Evolutionary conservation across 164 flowering plant species (phyloP).

Genomic region (Stephania yunnanensis): DNA sequence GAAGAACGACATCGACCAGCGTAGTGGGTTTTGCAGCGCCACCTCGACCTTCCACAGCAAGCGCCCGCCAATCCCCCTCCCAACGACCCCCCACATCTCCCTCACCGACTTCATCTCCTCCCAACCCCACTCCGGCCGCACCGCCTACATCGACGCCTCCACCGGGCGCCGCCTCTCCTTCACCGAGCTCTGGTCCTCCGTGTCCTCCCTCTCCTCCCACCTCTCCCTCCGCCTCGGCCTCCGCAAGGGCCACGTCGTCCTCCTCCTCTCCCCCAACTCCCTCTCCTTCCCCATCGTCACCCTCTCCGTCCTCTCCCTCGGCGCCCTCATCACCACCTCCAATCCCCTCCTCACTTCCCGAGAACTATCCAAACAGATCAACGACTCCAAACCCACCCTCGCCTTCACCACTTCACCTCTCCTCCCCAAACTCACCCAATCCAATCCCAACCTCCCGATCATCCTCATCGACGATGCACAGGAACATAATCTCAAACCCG

Average conservation of each 20-base stretch:
- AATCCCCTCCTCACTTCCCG: slow-evolving; percentile 69
- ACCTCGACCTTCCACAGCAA: slow-evolving; percentile 76
- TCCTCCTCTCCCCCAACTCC: slow-evolving; percentile 78
- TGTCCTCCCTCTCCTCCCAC: slow-evolving; percentile 43
- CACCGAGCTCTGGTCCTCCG: slow-evolving; percentile 51
- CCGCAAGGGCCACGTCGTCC: slow-evolving; percentile 67
- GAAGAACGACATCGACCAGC: slow-evolving; percentile 28
- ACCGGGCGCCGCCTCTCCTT: slow-evolving; percentile 57
- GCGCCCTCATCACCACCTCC: slow-evolving; percentile 78
- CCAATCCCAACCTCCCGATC: slow-evolving; percentile 34
- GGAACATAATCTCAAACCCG: too few species aligned
- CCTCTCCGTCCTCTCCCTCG: slow-evolving; percentile 73
- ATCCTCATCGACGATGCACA: slow-evolving; percentile 33
- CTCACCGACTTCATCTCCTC: slow-evolving; percentile 82
- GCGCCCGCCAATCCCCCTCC: slow-evolving; percentile 52
- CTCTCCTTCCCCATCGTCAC: slow-evolving; percentile 69
- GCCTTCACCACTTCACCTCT: slow-evolving; percentile 57
- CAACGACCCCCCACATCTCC: slow-evolving; percentile 46
- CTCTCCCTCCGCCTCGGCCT: slow-evolving; percentile 44
- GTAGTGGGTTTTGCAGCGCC: slow-evolving; percentile 61
- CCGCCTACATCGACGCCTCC: slow-evolving; percentile 75
- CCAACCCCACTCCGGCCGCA: slow-evolving; percentile 53
- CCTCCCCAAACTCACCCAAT: slow-evolving; percentile 45
- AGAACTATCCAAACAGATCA: slow-evolving; percentile 63
- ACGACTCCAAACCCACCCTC: slow-evolving; percentile 59